Evolutionary conservation across 257 asterid species (phyloP), one percentile per base, ranked within the genome.

Genomic region (Parsonsia alboflavescens): DNA sequence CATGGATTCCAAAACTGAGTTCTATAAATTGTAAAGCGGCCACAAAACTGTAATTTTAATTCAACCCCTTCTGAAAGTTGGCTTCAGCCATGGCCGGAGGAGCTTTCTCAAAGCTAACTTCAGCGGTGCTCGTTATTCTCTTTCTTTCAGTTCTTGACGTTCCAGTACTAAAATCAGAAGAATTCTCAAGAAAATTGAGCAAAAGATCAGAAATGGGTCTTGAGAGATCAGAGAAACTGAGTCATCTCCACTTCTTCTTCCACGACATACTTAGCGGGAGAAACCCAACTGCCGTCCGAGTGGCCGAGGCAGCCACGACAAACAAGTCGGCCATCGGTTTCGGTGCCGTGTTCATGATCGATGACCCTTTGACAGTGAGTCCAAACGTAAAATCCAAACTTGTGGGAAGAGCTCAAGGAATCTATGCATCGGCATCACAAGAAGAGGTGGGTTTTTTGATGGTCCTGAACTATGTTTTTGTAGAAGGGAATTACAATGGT

Each of bases 371-470:
- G 7, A 84, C 88, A 0, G 76, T 58, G 26, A 24, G 59, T 19
- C 59, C 59, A 7, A 53, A 53, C 21, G 6, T 53, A 53, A 53
- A 26, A 2, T 84, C 88, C 12, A 82, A 77, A 56, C 49, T 74
- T 5, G 86, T 84, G 46, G 88, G 86, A 46, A 56, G 86, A 72
- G 85, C 85, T 3, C 86, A 84, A 70, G 86, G 88, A 12, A 70
- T 84, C 0, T 82, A 81, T 46, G 86, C 82, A 21, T 73, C 78
- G 13, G 80, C 86, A 0, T 79, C 81, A 30, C 22, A 65, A 11
- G 15, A 63, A 10, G 77, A 79, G 10, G 0, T 72, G 0, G 81
- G 81, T 17, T 62, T 70, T 41, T 45, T 69, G 26, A 57, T 75
- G 79, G 52, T 68, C 30, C 10, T 75, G 33, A 75, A 68, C 57